Percentiles rank a stretch among this genome's conserved stretches.
phyloP scores from a whole-genome alignment of 257 asterid species.

The Perilla frutescens region DNA sequence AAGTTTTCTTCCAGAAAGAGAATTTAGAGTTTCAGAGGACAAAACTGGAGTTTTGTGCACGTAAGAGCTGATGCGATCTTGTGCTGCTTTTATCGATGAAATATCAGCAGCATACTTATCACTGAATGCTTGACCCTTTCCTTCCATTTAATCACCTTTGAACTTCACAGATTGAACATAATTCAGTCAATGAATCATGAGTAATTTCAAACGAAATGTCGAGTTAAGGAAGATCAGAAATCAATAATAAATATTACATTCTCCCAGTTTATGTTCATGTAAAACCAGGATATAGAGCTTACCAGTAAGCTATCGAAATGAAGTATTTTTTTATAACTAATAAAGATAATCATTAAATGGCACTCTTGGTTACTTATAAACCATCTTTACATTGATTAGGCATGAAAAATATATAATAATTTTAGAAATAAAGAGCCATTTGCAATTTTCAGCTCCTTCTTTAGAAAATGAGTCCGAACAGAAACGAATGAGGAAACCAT shows the following conservation, averaged over 20 bases:
- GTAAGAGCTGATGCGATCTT: constrained; percentile 56
- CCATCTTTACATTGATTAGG: not conserved
- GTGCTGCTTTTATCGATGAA: constrained; percentile 75
- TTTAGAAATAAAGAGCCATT: not conserved
- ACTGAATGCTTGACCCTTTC: constrained; percentile 39
- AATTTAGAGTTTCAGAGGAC: constrained; percentile 74
- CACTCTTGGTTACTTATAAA: not conserved
- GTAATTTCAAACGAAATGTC: not conserved
- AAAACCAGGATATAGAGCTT: not conserved
- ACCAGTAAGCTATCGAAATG: not conserved
- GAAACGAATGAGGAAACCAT: not conserved
- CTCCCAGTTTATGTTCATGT: not conserved
- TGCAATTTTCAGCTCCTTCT: not conserved
- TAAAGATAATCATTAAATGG: not conserved
- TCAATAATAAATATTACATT: not conserved
- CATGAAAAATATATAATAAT: not conserved
- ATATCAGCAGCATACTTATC: constrained; percentile 79
- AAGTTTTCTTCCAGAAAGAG: constrained; percentile 71
- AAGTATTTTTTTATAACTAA: not conserved
- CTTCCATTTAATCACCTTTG: constrained; percentile 56
- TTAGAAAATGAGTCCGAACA: not conserved
- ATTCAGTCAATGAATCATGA: not conserved
- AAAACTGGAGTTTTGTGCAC: constrained; percentile 75
- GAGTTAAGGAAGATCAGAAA: not conserved
- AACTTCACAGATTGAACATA: constrained; percentile 25